phyloP scores from a whole-genome alignment of 2,329 filamentous ascomycete species.

The Emericellopsis cladophorae region DNA sequence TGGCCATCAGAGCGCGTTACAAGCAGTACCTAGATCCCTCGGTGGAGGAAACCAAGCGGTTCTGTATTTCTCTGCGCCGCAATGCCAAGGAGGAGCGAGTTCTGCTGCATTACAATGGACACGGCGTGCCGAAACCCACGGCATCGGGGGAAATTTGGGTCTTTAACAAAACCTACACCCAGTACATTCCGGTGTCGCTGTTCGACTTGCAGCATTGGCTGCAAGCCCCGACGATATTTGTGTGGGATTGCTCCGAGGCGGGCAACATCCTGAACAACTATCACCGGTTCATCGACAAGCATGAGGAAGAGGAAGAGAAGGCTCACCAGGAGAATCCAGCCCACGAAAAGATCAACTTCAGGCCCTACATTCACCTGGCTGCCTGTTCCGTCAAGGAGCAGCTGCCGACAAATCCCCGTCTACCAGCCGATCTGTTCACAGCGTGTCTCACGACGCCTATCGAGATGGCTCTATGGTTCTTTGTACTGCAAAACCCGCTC shows the following conservation, averaged over 20 bases:
- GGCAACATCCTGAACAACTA: conserved; percentile 95
- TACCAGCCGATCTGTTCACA: conserved; percentile 92
- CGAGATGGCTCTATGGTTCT: conserved; percentile 93
- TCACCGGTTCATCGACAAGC: conserved; percentile 86
- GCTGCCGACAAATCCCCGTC: conserved; percentile 81
- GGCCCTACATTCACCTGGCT: conserved; percentile 74
- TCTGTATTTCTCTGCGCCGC: conserved; percentile 76
- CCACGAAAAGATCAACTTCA: conserved; percentile 63
- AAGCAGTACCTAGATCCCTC: conserved; percentile 96
- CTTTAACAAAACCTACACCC: conserved; percentile 97
- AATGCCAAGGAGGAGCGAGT: conserved; percentile 95
- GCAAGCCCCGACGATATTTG: conserved; percentile 87
- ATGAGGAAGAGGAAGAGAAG: conserved; percentile 79
- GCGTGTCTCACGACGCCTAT: conserved; percentile 94
- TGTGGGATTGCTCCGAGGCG: conserved; percentile 95
- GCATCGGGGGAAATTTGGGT: conserved; percentile 97
- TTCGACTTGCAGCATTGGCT: conserved; percentile 95
- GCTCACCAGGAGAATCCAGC: conserved; percentile 63
- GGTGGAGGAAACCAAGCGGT: conserved; percentile 94
- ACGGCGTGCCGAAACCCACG: conserved; percentile 92
- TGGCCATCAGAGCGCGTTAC: conserved; percentile 91
- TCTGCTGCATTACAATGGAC: conserved; percentile 96
- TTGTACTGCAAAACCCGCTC: conserved; percentile 81
- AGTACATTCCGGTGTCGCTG: conserved; percentile 93
- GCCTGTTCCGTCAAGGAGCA: conserved; percentile 87